Percentiles rank a stretch among this genome's conserved stretches.
Conservation (phyloP, 371 early-diverging fungal species). For the Lichtheimia ornata region DNA sequence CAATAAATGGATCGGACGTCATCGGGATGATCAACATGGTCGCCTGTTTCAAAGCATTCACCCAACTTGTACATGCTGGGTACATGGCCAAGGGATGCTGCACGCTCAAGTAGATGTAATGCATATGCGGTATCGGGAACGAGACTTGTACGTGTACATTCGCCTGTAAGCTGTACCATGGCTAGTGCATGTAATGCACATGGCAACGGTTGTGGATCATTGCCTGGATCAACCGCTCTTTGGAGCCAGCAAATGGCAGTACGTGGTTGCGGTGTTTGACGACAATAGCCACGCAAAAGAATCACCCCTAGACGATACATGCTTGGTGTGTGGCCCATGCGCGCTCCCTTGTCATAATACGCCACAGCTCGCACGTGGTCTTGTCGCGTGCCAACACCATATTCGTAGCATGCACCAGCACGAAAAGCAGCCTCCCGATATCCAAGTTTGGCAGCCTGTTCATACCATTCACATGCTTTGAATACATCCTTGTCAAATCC, state of each 20-base stretch:
- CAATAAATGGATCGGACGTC: conserved; percentile 90
- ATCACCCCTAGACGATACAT: conserved; percentile 95
- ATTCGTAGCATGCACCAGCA: conserved; percentile 91
- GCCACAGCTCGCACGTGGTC: conserved; percentile 80
- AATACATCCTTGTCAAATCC: conserved; percentile 5
- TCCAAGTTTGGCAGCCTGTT: conserved; percentile 88
- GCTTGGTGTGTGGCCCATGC: conserved; percentile 85
- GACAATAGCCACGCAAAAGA: conserved; percentile 76
- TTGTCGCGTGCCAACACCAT: conserved; percentile 87
- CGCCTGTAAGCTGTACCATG: conserved; percentile 74
- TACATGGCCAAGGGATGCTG: conserved; percentile 87
- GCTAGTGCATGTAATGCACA: conserved; percentile 92
- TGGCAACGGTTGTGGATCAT: conserved; percentile 67
- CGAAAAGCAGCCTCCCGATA: conserved; percentile 91
- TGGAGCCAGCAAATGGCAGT: conserved; percentile 93
- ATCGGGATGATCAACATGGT: conserved; percentile 74
- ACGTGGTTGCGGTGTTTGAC: conserved; percentile 72
- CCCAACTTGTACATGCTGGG: conserved; percentile 92
- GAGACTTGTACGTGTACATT: conserved; percentile 60
- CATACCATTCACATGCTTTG: conserved; percentile 48
- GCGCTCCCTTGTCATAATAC: conserved; percentile 92
- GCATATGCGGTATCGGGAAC: conserved; percentile 82
- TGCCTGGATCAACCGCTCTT: conserved; percentile 82
- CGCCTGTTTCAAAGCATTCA: conserved; percentile 90
- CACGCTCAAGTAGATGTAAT: conserved; percentile 78